Evolutionary conservation across 441 rosid genomes (phyloP).

Genomic region (Populus hybrid): DNA sequence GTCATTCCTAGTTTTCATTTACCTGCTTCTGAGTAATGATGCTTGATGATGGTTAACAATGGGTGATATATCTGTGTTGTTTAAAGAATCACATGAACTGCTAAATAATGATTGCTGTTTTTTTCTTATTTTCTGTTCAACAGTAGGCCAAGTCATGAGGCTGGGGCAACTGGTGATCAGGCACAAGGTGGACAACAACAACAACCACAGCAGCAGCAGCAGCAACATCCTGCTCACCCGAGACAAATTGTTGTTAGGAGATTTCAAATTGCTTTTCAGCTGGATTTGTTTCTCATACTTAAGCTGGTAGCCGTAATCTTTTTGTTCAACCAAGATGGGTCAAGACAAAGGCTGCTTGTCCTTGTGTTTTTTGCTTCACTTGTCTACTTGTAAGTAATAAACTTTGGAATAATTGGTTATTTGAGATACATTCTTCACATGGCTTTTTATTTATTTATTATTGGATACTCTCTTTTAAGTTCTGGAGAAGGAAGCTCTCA

Average conservation of each 20-base stretch:
- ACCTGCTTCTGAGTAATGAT: neutral
- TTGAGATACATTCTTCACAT: conserved; percentile 1
- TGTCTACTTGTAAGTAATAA: conserved; percentile 72
- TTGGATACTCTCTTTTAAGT: neutral
- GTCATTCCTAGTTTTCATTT: neutral
- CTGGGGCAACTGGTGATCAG: conserved; percentile 38
- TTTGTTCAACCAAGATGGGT: conserved; percentile 97
- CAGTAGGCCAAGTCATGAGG: conserved; percentile 40
- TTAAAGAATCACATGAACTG: neutral
- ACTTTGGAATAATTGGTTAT: conserved; percentile 3
- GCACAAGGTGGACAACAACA: conserved; percentile 52
- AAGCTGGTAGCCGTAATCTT: conserved; percentile 92
- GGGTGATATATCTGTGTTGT: neutral
- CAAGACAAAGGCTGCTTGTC: conserved; percentile 77
- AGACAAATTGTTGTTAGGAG: conserved; percentile 79
- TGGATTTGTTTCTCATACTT: conserved; percentile 79
- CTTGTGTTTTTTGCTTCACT: conserved; percentile 80
- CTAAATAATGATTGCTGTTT: neutral
- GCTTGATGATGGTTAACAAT: neutral
- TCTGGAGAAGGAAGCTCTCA: neutral
- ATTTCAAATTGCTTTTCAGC: conserved; percentile 89
- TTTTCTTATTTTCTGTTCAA: conserved; percentile 10
- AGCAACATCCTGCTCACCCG: conserved; percentile 62
- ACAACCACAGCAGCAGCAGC: conserved; percentile 56
- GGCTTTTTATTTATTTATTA: neutral